Evolutionary conservation across 352 stramenopile species (phyloP), one percentile per base, ranked within the genome.

Genomic region (Aphanomyces cochlioides): DNA sequence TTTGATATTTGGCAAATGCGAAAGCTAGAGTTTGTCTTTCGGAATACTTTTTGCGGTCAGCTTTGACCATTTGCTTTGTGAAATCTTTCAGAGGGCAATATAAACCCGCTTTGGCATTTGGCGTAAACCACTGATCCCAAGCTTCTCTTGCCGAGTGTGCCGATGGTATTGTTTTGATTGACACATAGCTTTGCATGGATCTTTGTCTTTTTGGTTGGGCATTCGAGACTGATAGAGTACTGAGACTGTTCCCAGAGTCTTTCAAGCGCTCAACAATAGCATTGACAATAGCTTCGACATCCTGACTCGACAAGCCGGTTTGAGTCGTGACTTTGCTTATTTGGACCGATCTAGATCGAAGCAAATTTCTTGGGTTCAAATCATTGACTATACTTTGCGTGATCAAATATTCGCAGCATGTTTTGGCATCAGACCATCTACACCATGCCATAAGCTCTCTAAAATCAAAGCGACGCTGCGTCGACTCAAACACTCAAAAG

Each of bases 401-500:
- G 21, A 60, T 60, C 54, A 60, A n/a, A 17, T 60, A 60, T 40
- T 60, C 7, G 36, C 54, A 60, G 17, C 21, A 60, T 40, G 54
- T 60, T n/a, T 60, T 60, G 8, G 54, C 54, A 17, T 60, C 54
- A 41, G 8, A 8, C 54, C 54, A 15, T 41, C 54, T 8, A 60
- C 17, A 60, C 54, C 54, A 60, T 17, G 54, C 54, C 54, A 60
- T 60, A 13, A 60, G 36, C n/a, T 60, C 21, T 60, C 54, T 7
- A 60, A 60, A 60, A n/a, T 60, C n/a, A 17, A 60, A 60, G 21
- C 54, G 21, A 7, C 36, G 54, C 54, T 40, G 8, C 8, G 54
- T 8, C 36, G 54, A 60, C 17, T 60, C 54, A n/a, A 60, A 60
- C 8, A 60, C 54, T 7, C 54, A n/a, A 60, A 8, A 60, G 36